Evolutionary conservation across 345 rosid genomes (phyloP).

Genomic region (Litchi chinensis): DNA sequence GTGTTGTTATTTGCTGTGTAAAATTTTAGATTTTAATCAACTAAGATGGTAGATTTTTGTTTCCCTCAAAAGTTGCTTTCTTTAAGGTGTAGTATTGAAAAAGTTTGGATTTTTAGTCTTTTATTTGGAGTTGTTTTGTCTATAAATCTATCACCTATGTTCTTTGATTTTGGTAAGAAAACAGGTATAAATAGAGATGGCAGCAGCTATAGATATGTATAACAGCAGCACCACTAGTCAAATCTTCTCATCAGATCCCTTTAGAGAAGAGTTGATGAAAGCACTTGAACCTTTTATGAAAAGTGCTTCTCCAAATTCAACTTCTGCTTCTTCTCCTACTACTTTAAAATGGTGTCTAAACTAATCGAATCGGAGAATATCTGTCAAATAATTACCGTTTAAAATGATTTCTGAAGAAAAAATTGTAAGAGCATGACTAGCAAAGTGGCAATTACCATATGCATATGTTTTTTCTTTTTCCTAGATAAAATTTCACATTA

Average conservation of each 20-base stretch:
- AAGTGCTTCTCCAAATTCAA: constrained; percentile 37
- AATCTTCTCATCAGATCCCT: constrained; percentile 55
- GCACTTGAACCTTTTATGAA: constrained; percentile 60
- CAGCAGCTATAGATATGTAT: constrained; percentile 59
- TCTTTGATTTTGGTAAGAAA: constrained; percentile 33
- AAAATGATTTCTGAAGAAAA: too few relatives aligned
- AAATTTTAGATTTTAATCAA: constrained; percentile 18
- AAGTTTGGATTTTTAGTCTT: neutral
- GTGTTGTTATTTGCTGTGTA: constrained; percentile 9
- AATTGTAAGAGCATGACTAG: too few relatives aligned
- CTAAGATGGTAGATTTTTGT: constrained; percentile 51
- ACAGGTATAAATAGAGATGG: constrained; percentile 35
- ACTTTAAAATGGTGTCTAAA: too few relatives aligned
- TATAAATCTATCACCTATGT: constrained; percentile 24
- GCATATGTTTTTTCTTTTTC: too few relatives aligned
- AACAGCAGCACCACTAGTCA: constrained; percentile 29
- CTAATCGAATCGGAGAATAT: too few relatives aligned
- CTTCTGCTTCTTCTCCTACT: constrained; percentile 14
- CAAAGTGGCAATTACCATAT: too few relatives aligned
- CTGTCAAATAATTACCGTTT: too few relatives aligned
- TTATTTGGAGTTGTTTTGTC: constrained; percentile 3
- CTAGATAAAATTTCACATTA: too few relatives aligned
- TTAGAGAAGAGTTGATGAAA: constrained; percentile 59
- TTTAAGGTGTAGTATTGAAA: too few relatives aligned
- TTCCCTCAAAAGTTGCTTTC: constrained; percentile 39